Base-by-base conservation (phyloP, 306 rosid genomes). In the Gynostemma pentaphyllum region DNA sequence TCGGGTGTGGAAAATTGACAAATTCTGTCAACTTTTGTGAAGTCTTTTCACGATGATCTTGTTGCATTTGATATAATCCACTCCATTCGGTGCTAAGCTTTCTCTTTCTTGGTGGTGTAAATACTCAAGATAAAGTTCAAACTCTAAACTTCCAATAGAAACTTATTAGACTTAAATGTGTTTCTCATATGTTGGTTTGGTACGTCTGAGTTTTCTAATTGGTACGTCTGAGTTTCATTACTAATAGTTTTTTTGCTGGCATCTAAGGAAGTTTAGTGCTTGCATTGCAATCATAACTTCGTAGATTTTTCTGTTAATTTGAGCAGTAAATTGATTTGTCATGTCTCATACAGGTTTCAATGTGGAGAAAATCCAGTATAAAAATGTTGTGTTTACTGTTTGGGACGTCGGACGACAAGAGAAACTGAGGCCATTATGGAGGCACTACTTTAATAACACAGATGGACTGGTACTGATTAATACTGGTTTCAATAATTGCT, bases 341-440 rank as follows among this genome's bases (percentile, higher is more conserved):
- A 40, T 14, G 22, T 61, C 23, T 21, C 34, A 34, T 77, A 68
- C 69, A 91, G 97, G 97, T 68, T 91, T 91, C 77, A 91, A 91
- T 67, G 97, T 91, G 78, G 97, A 91, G 82, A 91, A 87, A 85
- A 86, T 91, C 70, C 96, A 91, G 78, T 87, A 91, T 75, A 91
- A 87, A 87, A 91, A 91, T 82, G 97, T 91, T 40, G 73, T 91
- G 46, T 91, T 91, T 80, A 91, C 97, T 2, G 97, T 91, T 64
- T 91, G 97, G 97, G 97, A 91, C 68, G 96, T 91, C 36, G 97
- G 97, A 9, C 96, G 97, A 5, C 97, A 91, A 74, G 97, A 87
- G 69, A 91, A 91, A 71, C 72, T 91, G 70, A 87, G 96, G 83
- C 97, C 97, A 15, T 85, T 91, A 12, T 91, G 97, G 97, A 85